A percentile compares a stretch with the other conserved stretches of the same genome.
Evolutionary conservation across 2,329 filamentous ascomycete species (phyloP).

Genomic region (Colletotrichum cuscutae): DNA sequence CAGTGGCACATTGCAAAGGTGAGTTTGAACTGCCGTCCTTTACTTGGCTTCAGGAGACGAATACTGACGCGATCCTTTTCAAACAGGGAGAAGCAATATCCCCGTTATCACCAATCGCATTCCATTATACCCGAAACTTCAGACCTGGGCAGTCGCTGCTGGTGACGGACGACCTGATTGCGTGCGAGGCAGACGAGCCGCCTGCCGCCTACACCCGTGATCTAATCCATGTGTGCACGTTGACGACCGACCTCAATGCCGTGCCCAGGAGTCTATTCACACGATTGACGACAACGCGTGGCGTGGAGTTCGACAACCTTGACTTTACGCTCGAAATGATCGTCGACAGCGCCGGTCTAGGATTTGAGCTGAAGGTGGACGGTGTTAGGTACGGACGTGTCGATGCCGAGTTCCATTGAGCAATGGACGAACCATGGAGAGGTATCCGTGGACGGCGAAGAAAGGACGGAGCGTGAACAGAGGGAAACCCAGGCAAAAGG

Average conservation of each 20-base stretch:
- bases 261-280: constrained; percentile 81
- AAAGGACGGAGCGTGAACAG: constrained; percentile 2
- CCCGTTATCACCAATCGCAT: constrained; percentile 78
- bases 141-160: constrained; percentile 79
- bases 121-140: constrained; percentile 89
- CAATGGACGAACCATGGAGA: background rate
- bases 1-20: constrained; percentile 88
- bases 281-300: constrained; percentile 79
- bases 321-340: constrained; percentile 88
- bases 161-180: constrained; percentile 84
- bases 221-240: constrained; percentile 78
- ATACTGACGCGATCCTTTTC: constrained; percentile 1
- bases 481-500: background rate
- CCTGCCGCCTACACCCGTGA: constrained; percentile 69
- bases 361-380: constrained; percentile 83
- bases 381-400: constrained; percentile 81
- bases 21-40: constrained; percentile 38
- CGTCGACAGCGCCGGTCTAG: constrained; percentile 79
- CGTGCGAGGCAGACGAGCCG: constrained; percentile 75
- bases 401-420: constrained; percentile 79
- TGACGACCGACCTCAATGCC: constrained; percentile 82
- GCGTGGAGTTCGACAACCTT: constrained; percentile 83
- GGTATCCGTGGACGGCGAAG: background rate
- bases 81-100: constrained; percentile 77
- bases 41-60: background rate